Base-by-base conservation (phyloP, 1,284 basidiomycete species). In the Cystobasidium sp. region DNA sequence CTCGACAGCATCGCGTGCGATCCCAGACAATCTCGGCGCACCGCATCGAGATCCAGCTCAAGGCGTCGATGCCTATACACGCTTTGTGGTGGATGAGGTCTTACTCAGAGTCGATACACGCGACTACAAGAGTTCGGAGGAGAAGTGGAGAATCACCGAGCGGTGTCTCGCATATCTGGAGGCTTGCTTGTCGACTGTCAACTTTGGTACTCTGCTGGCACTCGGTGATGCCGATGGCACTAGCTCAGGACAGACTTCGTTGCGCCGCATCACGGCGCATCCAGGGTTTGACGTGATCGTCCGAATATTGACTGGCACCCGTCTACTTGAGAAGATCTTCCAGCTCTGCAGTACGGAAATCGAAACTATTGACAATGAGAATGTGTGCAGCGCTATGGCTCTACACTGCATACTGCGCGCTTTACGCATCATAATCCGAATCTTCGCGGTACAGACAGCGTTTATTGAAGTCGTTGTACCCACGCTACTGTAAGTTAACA, bases 381-480 rank as follows among this genome's bases (percentile, higher is more conserved):
- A 83, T 68, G 81, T 83, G 56, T 82, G 83, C 53, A 83, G 89
- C 9, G 87, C 88, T 0, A 88, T 85, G 81, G 93, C 90, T 84
- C 87, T 86, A 49, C 87, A 86, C 69, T 92, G 91, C 4, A 90
- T 97, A 75, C 85, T 89, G 39, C 89, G 92, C 18, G 88, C 92
- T 4, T 84, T 99, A 55, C 86, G 94, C 75, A 94, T 97, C 77
- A 86, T 94, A 39, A 87, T 90, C 77, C 88, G 93, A 1, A 87
- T 92, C 0, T 84, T 97, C 69, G 91, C 93, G 72, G 86, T 94
- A 43, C 94, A 98, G 81, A 89, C 92, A 67, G 87, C 93, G 66
- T 98, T 96, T 84, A 85, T 94, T 58, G 93, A 97, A 75, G 88
- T 95, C 18, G 87, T 97, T 58, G 84, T 97, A 12, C 92, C 94